Evolutionary conservation across 73 alveolate genomes (phyloP).

Genomic region (Paramecium pentaurelia): DNA sequence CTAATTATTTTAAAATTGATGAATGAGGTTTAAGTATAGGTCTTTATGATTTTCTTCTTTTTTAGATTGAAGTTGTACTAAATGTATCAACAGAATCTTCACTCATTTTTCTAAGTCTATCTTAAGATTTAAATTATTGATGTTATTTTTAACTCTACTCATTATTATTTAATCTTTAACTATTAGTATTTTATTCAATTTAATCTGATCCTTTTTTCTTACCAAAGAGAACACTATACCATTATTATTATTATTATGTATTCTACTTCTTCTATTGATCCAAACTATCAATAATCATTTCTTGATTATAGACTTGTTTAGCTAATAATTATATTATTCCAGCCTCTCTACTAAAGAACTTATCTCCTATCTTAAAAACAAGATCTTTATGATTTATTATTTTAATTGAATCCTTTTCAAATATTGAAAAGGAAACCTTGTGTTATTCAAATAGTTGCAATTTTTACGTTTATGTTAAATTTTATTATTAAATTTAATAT

Average conservation of each 20-base stretch:
- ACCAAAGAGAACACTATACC: not conserved
- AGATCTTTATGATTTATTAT: constrained; percentile 76
- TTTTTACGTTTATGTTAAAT: not conserved
- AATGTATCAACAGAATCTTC: not conserved
- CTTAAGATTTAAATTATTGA: not conserved
- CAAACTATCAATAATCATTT: not conserved
- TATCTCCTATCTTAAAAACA: constrained; percentile 80
- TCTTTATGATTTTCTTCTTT: not conserved
- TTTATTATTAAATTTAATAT: not conserved
- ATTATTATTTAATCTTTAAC: not conserved
- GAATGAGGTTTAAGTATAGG: constrained; percentile 74
- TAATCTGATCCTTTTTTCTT: not conserved
- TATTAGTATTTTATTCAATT: not conserved
- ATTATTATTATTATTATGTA: not conserved
- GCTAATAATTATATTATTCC: constrained; percentile 87
- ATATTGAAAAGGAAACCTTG: constrained; percentile 71
- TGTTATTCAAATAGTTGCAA: constrained; percentile 70
- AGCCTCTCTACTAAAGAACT: constrained; percentile 80
- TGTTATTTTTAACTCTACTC: not conserved
- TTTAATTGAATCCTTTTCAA: constrained; percentile 79
- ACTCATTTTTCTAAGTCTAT: not conserved
- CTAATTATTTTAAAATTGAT: constrained; percentile 73
- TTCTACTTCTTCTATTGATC: not conserved
- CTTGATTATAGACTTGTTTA: constrained; percentile 76
- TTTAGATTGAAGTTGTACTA: not conserved